Evolutionary conservation across 208 protist species (phyloP).

Genomic region (Phytomonas sp.): DNA sequence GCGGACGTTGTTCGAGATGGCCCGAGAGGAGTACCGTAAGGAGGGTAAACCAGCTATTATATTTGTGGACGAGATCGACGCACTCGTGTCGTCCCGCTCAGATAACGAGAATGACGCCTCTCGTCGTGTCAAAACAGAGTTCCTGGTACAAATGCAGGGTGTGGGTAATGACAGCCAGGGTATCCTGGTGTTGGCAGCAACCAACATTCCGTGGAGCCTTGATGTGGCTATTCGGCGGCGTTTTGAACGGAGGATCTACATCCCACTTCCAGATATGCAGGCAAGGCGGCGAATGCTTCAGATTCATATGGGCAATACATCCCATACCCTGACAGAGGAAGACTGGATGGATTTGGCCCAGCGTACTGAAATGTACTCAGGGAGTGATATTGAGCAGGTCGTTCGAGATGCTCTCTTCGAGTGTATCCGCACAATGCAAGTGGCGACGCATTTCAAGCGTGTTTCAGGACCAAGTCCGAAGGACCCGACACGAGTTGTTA

Average conservation of each 20-base stretch:
- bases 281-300: conserved; percentile 91
- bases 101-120: conserved; percentile 89
- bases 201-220: conserved; percentile 88
- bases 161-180: conserved; percentile 80
- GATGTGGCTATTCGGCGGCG: conserved; percentile 88
- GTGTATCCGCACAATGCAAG: conserved; percentile 94
- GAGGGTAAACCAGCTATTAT: conserved; percentile 84
- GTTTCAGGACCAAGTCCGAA: conserved; percentile 69
- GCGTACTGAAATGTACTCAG: conserved; percentile 91
- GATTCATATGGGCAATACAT: conserved; percentile 94
- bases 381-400: conserved; percentile 95
- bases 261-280: conserved; percentile 85
- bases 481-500: conserved; percentile 59
- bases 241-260: conserved; percentile 91
- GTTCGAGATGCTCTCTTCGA: conserved; percentile 97
- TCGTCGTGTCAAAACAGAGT: conserved; percentile 99
- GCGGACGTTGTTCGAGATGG: conserved; percentile 90
- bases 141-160: conserved; percentile 97
- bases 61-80: conserved; percentile 95
- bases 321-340: conserved; percentile 70
- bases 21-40: conserved; percentile 68
- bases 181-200: conserved; percentile 89
- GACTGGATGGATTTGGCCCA: conserved; percentile 89
- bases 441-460: conserved; percentile 96
- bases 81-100: conserved; percentile 76